Evolutionary conservation across 495 filamentous ascomycete species (phyloP).

Genomic region (Hypoxylon cercidicola): DNA sequence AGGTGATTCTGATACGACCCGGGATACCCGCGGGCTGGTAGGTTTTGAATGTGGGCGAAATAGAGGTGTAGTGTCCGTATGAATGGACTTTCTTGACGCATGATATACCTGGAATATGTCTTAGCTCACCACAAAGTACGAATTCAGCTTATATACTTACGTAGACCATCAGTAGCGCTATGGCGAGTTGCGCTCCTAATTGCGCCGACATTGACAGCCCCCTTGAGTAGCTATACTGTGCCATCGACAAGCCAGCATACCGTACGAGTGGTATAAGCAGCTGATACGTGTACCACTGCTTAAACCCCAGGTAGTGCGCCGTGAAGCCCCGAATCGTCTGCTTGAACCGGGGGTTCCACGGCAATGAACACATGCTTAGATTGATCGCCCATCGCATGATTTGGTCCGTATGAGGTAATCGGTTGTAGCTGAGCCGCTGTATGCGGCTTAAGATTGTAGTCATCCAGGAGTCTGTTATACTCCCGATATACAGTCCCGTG

Average conservation of each 20-base stretch:
- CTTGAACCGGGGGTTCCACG: conserved; percentile 81
- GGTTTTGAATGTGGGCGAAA: conserved; percentile 54
- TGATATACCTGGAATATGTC: conserved; percentile 53
- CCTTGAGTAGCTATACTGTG: conserved; percentile 56
- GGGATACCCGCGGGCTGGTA: conserved; percentile 31
- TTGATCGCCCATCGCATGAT: conserved; percentile 61
- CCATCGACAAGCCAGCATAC: conserved; percentile 61
- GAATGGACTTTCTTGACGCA: conserved; percentile 62
- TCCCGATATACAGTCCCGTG: conserved; percentile 21
- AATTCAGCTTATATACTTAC: conserved; percentile 55
- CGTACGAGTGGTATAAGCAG: conserved; percentile 68
- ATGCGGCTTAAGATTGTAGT: conserved; percentile 45
- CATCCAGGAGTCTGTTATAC: conserved; percentile 29
- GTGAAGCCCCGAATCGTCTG: conserved; percentile 70
- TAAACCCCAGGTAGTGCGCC: conserved; percentile 71
- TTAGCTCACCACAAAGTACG: conserved; percentile 33
- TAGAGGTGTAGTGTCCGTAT: conserved; percentile 65
- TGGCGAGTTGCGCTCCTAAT: conserved; percentile 65
- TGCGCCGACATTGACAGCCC: conserved; percentile 50
- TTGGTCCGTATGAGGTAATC: conserved; percentile 46
- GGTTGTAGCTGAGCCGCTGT: conserved; percentile 38
- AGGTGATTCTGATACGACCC: conserved; percentile 4
- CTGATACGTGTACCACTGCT: conserved; percentile 76
- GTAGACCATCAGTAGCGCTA: conserved; percentile 62
- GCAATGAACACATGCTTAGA: conserved; percentile 66